Evolutionary conservation across 305 asterid genomes (phyloP).

Genomic region (Stenogyne calaminthoides): DNA sequence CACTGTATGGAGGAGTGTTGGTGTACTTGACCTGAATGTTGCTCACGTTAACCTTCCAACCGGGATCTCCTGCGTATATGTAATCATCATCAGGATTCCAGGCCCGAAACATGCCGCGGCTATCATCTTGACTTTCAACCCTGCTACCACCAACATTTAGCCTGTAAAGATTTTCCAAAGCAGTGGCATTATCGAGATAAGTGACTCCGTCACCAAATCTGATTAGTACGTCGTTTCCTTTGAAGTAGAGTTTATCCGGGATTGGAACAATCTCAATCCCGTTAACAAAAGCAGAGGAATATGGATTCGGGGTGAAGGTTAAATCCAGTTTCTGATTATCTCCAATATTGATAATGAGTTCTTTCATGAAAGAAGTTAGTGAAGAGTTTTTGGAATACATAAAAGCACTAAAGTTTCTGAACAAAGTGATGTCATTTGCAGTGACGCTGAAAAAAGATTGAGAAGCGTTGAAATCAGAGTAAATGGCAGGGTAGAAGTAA

Average conservation of each 20-base stretch:
- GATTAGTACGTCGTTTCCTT: conserved; percentile 7
- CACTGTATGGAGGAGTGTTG: conserved; percentile 42
- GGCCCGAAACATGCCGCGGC: conserved; percentile 49
- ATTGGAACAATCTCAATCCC: conserved; percentile 34
- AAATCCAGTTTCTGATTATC: conserved; percentile 32
- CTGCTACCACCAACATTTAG: conserved; percentile 45
- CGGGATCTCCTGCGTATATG: neutral
- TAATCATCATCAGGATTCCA: conserved; percentile 39
- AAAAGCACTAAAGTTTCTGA: conserved; percentile 52
- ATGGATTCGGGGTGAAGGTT: conserved; percentile 38
- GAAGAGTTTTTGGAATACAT: conserved; percentile 18
- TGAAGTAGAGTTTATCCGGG: conserved; percentile 48
- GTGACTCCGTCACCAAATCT: neutral
- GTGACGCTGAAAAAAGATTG: conserved; percentile 40
- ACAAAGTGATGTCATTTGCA: conserved; percentile 39
- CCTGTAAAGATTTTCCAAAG: conserved; percentile 48
- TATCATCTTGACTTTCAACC: conserved; percentile 25
- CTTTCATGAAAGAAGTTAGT: conserved; percentile 29
- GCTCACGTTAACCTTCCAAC: neutral
- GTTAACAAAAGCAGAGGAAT: conserved; percentile 37
- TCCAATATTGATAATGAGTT: conserved; percentile 43
- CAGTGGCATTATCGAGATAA: conserved; percentile 23
- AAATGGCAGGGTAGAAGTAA: conserved; percentile 46
- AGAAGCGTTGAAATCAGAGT: conserved; percentile 28
- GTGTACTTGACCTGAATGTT: conserved; percentile 28